Percentiles rank a stretch among this genome's conserved stretches.
phyloP scores from a whole-genome alignment of 192 early-diverging fungal genomes.

The Coemansia sp. region DNA sequence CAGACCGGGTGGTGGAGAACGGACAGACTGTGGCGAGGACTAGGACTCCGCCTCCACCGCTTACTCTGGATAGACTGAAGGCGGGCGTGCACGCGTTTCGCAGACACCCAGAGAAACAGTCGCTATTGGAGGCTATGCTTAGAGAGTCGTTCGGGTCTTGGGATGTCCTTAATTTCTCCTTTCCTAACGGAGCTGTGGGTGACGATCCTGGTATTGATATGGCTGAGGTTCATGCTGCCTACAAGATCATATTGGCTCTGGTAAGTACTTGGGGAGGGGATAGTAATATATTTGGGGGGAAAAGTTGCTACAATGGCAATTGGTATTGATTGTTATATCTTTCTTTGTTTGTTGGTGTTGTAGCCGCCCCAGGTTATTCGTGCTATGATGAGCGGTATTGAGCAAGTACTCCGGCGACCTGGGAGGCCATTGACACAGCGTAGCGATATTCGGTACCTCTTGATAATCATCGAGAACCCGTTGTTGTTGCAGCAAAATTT shows the following conservation, averaged over 20 bases:
- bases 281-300: neutral
- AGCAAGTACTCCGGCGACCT: constrained; percentile 70
- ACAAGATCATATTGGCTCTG: constrained; percentile 63
- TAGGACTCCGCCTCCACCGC: constrained; percentile 34
- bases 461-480: constrained; percentile 90
- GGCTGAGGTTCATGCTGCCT: constrained; percentile 66
- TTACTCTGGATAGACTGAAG: constrained; percentile 53
- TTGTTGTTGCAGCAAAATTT: constrained; percentile 75
- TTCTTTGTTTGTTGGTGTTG: neutral
- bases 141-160: constrained; percentile 61
- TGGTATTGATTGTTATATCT: neutral
- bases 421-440: constrained; percentile 40
- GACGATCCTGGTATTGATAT: constrained; percentile 65
- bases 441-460: constrained; percentile 78
- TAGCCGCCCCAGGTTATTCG: constrained; percentile 65
- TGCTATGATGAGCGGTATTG: constrained; percentile 76
- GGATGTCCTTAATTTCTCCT: constrained; percentile 66
- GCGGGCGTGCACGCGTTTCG: constrained; percentile 43
- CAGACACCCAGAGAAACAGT: constrained; percentile 43
- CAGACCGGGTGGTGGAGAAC: constrained; percentile 21
- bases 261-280: neutral
- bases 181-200: constrained; percentile 53
- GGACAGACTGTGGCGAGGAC: constrained; percentile 10
- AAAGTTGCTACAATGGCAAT: neutral
- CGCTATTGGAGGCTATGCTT: constrained; percentile 52